Conservation (phyloP, 176 grass and related monocot genomes). For the Oryza nivara region DNA sequence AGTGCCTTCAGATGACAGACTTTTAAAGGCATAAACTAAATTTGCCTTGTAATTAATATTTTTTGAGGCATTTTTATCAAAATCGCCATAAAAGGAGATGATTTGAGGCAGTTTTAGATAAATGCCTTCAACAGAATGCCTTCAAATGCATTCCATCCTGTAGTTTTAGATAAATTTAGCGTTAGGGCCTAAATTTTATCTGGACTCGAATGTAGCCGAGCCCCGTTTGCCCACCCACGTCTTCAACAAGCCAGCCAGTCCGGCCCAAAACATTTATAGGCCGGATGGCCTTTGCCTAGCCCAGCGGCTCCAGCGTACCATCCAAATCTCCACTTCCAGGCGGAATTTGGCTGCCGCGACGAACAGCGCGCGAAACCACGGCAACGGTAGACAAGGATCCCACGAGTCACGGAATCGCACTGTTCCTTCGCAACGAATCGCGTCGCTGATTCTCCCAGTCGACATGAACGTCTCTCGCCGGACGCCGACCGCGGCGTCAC, state of each 20-base stretch:
- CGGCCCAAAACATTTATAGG: background rate
- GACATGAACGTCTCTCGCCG: background rate
- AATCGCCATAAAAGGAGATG: too few relatives aligned
- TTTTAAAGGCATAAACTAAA: too few relatives aligned
- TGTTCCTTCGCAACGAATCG: background rate
- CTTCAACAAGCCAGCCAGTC: background rate
- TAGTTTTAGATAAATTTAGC: too few relatives aligned
- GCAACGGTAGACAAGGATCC: background rate
- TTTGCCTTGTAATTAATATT: too few relatives aligned
- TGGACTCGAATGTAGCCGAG: background rate
- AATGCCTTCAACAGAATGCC: too few relatives aligned
- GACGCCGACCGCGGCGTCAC: background rate
- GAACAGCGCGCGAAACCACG: background rate
- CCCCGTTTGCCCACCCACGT: too few relatives aligned
- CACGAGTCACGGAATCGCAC: background rate
- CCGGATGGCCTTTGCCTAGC: background rate
- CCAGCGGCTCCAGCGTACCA: background rate
- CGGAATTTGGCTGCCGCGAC: background rate
- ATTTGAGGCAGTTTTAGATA: too few relatives aligned
- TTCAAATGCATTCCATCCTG: too few relatives aligned
- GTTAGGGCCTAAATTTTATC: background rate
- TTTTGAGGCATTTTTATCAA: too few relatives aligned
- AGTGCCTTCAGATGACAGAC: too few relatives aligned
- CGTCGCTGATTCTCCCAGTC: background rate
- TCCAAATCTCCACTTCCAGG: background rate